A percentile compares a stretch with the other conserved stretches of the same genome.
Conservation (phyloP, 345 rosid species). For the Bruguiera gymnorhiza region DNA sequence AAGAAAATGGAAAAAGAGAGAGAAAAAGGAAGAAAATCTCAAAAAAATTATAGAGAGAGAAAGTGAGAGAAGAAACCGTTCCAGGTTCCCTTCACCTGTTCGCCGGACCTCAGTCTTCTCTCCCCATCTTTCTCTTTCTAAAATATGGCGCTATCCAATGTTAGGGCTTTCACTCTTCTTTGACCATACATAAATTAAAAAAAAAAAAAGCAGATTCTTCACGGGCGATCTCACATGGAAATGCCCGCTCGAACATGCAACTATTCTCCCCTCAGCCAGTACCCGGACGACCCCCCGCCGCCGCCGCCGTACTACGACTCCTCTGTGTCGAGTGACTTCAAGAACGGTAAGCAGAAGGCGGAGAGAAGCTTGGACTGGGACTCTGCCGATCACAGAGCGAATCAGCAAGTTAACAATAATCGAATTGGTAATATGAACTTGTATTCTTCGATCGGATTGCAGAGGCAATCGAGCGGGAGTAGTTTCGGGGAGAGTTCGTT, state of each 20-base stretch:
- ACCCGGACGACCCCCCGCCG: slow-evolving; percentile 63
- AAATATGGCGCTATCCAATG: slow-evolving; percentile 11
- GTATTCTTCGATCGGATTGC: slow-evolving; percentile 59
- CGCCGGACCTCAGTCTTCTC: slow-evolving; percentile 1
- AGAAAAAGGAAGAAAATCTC: slow-evolving; percentile 3
- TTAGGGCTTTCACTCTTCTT: slow-evolving; percentile 16
- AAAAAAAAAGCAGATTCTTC: neutral
- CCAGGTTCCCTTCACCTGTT: slow-evolving; percentile 26
- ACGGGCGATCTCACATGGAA: slow-evolving; percentile 45
- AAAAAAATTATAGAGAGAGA: slow-evolving; percentile 21
- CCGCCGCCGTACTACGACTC: slow-evolving; percentile 52
- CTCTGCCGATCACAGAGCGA: slow-evolving; percentile 45
- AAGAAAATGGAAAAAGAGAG: slow-evolving; percentile 17
- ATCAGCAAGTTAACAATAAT: slow-evolving; percentile 33
- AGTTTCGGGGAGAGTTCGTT: slow-evolving; percentile 94
- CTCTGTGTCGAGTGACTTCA: slow-evolving; percentile 60
- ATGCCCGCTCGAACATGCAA: slow-evolving; percentile 85
- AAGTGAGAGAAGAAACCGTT: neutral
- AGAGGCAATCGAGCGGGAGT: slow-evolving; percentile 96
- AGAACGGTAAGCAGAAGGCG: slow-evolving; percentile 35
- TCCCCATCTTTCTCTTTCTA: neutral
- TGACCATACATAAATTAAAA: neutral
- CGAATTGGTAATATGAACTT: slow-evolving; percentile 45
- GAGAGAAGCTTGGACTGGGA: slow-evolving; percentile 77
- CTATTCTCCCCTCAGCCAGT: slow-evolving; percentile 76